phyloP scores from a whole-genome alignment of 352 stramenopile species.

The Globisporangium yorkense region DNA sequence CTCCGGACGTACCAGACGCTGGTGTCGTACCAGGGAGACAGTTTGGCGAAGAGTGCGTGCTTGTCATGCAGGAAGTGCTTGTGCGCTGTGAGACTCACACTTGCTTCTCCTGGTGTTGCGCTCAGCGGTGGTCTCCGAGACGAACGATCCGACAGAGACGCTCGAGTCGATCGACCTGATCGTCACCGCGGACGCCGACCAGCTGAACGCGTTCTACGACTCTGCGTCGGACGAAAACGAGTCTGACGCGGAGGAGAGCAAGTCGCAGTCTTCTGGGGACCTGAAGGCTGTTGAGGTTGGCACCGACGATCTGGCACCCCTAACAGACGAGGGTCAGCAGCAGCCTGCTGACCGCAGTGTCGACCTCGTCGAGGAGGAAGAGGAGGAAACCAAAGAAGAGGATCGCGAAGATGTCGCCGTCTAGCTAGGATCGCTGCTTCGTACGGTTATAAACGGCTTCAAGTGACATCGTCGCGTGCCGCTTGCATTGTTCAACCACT shows the following conservation, averaged over 20 bases:
- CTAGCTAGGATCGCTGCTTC: background rate
- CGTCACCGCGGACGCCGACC: conserved; percentile 45
- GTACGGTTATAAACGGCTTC: background rate
- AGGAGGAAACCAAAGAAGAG: conserved; percentile 20
- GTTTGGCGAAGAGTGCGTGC: conserved; percentile 9
- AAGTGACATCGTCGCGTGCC: no score
- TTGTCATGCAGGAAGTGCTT: background rate
- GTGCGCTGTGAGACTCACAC: background rate
- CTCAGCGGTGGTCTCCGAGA: conserved; percentile 3
- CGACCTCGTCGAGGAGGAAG: conserved; percentile 14
- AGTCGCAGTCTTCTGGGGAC: background rate
- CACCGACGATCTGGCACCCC: background rate
- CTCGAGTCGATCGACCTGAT: conserved; percentile 73
- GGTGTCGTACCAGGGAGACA: conserved; percentile 45
- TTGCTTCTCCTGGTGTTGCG: conserved; percentile 1
- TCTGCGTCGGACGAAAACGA: conserved; percentile 9
- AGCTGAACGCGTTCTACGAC: conserved; percentile 75
- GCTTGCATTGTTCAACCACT: background rate
- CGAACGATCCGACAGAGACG: conserved; percentile 26
- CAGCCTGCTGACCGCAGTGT: background rate
- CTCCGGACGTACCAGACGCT: conserved; percentile 78
- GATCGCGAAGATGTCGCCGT: background rate
- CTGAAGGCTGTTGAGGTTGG: conserved; percentile 12
- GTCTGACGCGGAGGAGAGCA: conserved; percentile 12
- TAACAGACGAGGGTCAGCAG: conserved; percentile 3